Percentiles rank a stretch among this genome's conserved stretches.
Evolutionary conservation across 371 early-diverging fungal genomes (phyloP).

Genomic region (Mortierella sp.): DNA sequence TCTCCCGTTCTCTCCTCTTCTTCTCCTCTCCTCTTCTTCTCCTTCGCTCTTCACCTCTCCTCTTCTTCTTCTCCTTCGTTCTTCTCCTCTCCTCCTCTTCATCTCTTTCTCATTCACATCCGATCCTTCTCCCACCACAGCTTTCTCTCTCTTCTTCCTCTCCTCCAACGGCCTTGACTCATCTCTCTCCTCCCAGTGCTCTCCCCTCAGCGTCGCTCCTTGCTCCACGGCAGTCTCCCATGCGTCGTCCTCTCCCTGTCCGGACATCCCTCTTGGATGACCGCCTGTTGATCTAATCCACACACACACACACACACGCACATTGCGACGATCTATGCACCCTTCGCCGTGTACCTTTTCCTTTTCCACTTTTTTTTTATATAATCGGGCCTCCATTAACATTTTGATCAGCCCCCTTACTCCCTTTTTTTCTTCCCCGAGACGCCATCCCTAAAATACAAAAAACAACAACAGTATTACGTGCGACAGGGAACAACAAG

Average conservation of each 20-base stretch:
- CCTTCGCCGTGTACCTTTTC: background rate
- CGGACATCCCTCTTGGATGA: background rate
- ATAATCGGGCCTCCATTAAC: background rate
- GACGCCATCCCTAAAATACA: background rate
- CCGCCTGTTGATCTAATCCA: background rate
- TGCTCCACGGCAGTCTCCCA: background rate
- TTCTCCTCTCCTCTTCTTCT: background rate
- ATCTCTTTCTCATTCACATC: background rate
- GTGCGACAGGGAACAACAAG: too few species aligned
- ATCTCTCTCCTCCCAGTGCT: background rate
- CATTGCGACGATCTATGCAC: background rate
- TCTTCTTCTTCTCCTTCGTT: background rate
- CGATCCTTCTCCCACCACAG: background rate
- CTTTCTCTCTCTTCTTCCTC: background rate
- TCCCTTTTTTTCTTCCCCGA: background rate
- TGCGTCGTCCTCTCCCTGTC: background rate
- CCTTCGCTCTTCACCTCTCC: background rate
- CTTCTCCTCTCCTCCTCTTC: background rate
- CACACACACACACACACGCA: too few species aligned
- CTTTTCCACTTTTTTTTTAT: background rate
- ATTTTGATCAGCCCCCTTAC: too few species aligned
- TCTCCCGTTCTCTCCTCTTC: too few species aligned
- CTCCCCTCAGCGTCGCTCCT: background rate
- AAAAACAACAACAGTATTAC: background rate
- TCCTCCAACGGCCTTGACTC: too few species aligned